Evolutionary conservation across 768 basidiomycete species (phyloP), one percentile per base, ranked within the genome.

Genomic region (Filobasidium floriforme): DNA sequence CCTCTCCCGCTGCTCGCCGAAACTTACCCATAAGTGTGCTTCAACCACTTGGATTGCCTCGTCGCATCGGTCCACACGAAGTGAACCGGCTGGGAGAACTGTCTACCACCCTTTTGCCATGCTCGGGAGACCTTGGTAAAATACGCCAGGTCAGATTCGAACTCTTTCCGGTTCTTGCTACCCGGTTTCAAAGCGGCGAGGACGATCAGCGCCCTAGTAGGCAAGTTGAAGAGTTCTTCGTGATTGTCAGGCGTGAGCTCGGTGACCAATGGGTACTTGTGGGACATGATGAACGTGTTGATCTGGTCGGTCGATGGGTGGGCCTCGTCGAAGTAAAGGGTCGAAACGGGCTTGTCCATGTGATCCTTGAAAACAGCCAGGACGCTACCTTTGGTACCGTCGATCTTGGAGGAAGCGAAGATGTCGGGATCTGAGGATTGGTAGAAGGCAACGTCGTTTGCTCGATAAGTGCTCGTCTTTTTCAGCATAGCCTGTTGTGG

Each of bases 61-160:
- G 85, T 86, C 1, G 81, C 84, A 73, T 99, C 90, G 85, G 96
- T 92, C 87, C 88, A 92, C 10, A 87, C 83, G 78, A 92, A 96
- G 59, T 92, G 84, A 0, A 94, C 87, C 44, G 79, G 67, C 62
- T 75, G 51, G 68, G 68, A 59, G 49, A 71, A 73, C 61, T 68
- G 63, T 28, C 79, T 81, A 41, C 81, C 80, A 44, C 76, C 78
- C 61, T 80, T 71, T 67, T 83, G 82, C 90, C 87, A 92, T 12
- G 78, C 84, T 71, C 79, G 81, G 0, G 83, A 86, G 7, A 87
- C 80, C 68, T 84, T 83, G 29, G 72, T 79, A 15, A 87, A 75
- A 60, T 81, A 81, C 62, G 81, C 79, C 28, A 80, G 77, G 6
- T 88, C 83, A 54, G 79, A 77, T 9, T 77, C 80, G 26, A 76